Evolutionary conservation across 371 early-diverging fungal species (phyloP).

Genomic region (Apophysomyces variabilis): DNA sequence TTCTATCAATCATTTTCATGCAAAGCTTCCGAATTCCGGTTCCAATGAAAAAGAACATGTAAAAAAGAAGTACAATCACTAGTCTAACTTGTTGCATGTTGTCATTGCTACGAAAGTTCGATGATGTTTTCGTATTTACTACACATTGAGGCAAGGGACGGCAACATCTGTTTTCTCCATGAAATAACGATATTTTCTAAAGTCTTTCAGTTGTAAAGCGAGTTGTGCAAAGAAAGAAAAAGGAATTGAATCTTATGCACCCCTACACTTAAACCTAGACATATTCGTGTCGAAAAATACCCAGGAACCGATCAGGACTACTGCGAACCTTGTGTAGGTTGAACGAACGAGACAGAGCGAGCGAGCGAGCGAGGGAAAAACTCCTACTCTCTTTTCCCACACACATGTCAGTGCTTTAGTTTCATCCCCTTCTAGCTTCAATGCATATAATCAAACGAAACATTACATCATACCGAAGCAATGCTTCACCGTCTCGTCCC

Average conservation of each 20-base stretch:
- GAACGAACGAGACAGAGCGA: neutral
- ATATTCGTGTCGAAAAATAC: neutral
- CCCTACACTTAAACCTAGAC: neutral
- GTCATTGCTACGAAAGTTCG: neutral
- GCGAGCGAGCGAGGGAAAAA: neutral
- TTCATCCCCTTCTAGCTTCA: neutral
- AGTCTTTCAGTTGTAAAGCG: neutral
- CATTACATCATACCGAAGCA: constrained; percentile 8
- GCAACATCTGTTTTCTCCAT: neutral
- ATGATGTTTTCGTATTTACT: neutral
- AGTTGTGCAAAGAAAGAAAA: too few species aligned
- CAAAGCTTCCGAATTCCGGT: constrained; percentile 5
- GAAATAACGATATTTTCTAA: neutral
- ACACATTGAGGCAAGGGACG: neutral
- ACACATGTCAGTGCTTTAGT: constrained; percentile 12
- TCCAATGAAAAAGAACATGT: neutral
- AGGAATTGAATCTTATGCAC: neutral
- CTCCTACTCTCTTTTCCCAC: neutral
- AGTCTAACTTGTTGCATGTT: neutral
- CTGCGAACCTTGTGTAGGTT: neutral
- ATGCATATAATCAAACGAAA: constrained; percentile 6
- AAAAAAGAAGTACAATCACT: too few species aligned
- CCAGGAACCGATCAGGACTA: neutral
- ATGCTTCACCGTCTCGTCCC: neutral
- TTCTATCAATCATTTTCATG: constrained; percentile 2